Conservation (phyloP, 208 protist genomes). For the Entamoeba invadens region DNA sequence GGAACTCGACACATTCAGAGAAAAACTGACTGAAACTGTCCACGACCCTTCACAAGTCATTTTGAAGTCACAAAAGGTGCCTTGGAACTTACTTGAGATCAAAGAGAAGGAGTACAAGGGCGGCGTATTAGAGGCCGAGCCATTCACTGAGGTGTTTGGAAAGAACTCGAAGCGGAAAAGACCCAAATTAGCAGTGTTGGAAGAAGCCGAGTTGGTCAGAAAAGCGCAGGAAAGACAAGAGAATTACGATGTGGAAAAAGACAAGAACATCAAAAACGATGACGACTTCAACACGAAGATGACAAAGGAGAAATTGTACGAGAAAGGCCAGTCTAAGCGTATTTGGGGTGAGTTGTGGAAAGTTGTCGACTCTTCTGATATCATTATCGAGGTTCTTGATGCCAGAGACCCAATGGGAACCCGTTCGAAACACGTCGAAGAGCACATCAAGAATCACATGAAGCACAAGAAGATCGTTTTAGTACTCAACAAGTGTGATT, state of each 20-base stretch:
- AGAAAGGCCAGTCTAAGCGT: constrained; percentile 82
- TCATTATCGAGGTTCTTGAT: constrained; percentile 86
- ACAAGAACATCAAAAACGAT: not conserved
- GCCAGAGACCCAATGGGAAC: constrained; percentile 94
- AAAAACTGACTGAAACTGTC: not conserved
- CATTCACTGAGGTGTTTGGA: constrained; percentile 20
- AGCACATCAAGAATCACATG: constrained; percentile 43
- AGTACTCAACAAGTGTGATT: constrained; percentile 99
- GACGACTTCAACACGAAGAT: not conserved
- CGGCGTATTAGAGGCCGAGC: not conserved
- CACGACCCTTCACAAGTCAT: constrained; percentile 9
- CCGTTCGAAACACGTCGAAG: constrained; percentile 54
- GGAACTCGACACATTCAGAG: constrained; percentile 1
- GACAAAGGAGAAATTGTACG: constrained; percentile 55
- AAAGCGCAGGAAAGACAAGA: not conserved
- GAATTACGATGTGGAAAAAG: not conserved
- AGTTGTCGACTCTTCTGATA: constrained; percentile 95
- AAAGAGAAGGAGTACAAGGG: not conserved
- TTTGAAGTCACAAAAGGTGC: constrained; percentile 1
- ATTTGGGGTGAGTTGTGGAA: constrained; percentile 99
- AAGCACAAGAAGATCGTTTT: constrained; percentile 93
- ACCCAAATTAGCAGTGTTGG: not conserved
- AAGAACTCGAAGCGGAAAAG: not conserved
- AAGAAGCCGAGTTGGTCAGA: not conserved
- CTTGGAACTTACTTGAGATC: constrained; percentile 4